phyloP scores from a whole-genome alignment of 805 yeast species.

The Starmerella apis region DNA sequence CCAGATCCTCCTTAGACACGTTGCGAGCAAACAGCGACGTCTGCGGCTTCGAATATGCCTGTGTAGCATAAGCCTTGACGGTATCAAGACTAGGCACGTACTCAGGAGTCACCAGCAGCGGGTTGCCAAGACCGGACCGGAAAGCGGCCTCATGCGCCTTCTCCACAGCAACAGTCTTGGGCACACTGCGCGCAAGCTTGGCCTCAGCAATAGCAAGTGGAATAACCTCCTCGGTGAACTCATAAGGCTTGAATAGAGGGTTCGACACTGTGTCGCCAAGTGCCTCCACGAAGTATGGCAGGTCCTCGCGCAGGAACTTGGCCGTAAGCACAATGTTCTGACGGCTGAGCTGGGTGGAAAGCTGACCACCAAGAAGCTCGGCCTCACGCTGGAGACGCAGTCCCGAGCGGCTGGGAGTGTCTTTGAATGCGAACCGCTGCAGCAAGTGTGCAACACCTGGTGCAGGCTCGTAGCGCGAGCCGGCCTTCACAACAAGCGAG shows the following conservation, averaged over 20 bases:
- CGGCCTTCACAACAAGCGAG: slow-evolving; percentile 67
- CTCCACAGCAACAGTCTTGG: slow-evolving; percentile 58
- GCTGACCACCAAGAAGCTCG: slow-evolving; percentile 82
- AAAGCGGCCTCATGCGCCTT: slow-evolving; percentile 69
- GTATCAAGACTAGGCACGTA: slow-evolving; percentile 50
- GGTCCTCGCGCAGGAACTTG: slow-evolving; percentile 70
- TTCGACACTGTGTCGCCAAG: slow-evolving; percentile 58
- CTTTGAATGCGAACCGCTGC: slow-evolving; percentile 67
- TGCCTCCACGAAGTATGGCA: slow-evolving; percentile 85
- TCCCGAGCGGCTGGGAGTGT: slow-evolving; percentile 74
- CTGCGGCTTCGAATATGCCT: slow-evolving; percentile 60
- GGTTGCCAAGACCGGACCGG: slow-evolving; percentile 80
- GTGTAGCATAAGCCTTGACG: slow-evolving; percentile 53
- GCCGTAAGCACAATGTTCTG: slow-evolving; percentile 75
- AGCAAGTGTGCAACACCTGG: slow-evolving; percentile 82
- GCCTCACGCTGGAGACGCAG: slow-evolving; percentile 89
- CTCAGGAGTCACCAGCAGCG: slow-evolving; percentile 63
- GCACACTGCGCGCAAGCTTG: slow-evolving; percentile 36
- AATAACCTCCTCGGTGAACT: slow-evolving; percentile 66
- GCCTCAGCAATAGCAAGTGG: slow-evolving; percentile 67
- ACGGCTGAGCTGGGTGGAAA: slow-evolving; percentile 62
- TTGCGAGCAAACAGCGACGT: slow-evolving; percentile 64
- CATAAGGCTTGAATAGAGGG: slow-evolving; percentile 72
- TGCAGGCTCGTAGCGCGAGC: slow-evolving; percentile 57
- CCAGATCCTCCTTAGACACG: slow-evolving; percentile 60